Evolutionary conservation across 371 early-diverging fungal genomes (phyloP), one percentile per base, ranked within the genome.

Genomic region (Saksenaea oblongispora): DNA sequence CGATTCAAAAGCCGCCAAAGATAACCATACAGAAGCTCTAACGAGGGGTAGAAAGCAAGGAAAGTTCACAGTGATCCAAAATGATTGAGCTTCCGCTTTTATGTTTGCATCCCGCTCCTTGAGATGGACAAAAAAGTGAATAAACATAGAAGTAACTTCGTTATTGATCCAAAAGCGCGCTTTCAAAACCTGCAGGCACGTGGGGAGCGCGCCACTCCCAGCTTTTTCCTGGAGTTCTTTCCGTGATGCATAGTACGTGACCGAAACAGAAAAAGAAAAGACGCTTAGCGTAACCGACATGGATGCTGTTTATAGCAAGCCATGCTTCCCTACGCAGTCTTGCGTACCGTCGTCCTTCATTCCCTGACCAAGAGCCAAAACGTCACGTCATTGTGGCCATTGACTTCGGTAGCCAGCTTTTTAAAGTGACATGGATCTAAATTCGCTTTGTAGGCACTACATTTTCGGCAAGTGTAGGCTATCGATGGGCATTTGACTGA

Each of bases 371-470:
- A 3, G 39, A 39, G 3, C 58, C 7, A 15, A 47, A 63, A 15
- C 65, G 56, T 28, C 60, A 65, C 4, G 63, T 70, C 14, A 59
- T 62, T 36, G 28, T 70, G 11, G 65, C 70, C 53, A 65, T 70
- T 59, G 70, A 70, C 36, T 70, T 70, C 47, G 70, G 70, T 70
- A 70, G 18, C 18, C 15, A 34, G 22, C 35, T 13, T 3, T 11
- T 8, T 24, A 4, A 27, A 17, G 34, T n/a, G n/a, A n/a, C n/a
- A n/a, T n/a, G n/a, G n/a, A n/a, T n/a, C n/a, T n/a, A n/a, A n/a
- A n/a, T n/a, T n/a, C n/a, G n/a, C n/a, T 54, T 35, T 22, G n/a
- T 27, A 69, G 70, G 70, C 9, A 70, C 70, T 11, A 70, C 70
- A 0, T 70, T 55, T 41, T 70, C 70, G 59, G 70, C 56, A 63